Percentiles rank a stretch among this genome's conserved stretches.
Conservation (phyloP, 78 protist species). For the Blattamonas nauphoetae region DNA sequence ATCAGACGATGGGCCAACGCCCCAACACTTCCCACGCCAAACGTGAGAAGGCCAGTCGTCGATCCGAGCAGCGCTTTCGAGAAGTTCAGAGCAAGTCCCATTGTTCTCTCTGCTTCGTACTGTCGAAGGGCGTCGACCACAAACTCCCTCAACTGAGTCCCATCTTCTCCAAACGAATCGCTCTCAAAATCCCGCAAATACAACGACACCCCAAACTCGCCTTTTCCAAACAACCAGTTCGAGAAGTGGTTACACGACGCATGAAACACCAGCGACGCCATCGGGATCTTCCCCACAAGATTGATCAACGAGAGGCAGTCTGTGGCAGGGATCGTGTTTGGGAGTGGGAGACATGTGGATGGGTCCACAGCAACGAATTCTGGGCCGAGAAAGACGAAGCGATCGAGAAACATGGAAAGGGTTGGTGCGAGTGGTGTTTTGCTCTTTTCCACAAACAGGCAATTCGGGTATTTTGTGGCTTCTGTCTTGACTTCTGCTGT, state of each 20-base stretch:
- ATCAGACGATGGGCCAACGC: neutral
- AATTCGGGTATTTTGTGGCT: neutral
- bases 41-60: neutral
- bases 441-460: neutral
- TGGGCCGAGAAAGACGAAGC: neutral
- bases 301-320: neutral
- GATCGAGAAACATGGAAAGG: neutral
- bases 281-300: neutral
- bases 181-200: neutral
- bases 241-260: neutral
- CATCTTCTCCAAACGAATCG: neutral
- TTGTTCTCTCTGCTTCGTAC: neutral
- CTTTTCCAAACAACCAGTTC: neutral
- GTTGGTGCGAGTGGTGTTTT: neutral
- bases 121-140: neutral
- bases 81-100: neutral
- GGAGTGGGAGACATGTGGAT: neutral
- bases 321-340: neutral
- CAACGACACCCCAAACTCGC: neutral
- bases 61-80: neutral
- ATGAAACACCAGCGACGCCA: neutral
- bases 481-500: neutral
- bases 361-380: neutral
- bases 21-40: neutral
- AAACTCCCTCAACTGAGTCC: neutral